phyloP scores from a whole-genome alignment of 1,139 yeast species.

The Taphrina wiesneri region DNA sequence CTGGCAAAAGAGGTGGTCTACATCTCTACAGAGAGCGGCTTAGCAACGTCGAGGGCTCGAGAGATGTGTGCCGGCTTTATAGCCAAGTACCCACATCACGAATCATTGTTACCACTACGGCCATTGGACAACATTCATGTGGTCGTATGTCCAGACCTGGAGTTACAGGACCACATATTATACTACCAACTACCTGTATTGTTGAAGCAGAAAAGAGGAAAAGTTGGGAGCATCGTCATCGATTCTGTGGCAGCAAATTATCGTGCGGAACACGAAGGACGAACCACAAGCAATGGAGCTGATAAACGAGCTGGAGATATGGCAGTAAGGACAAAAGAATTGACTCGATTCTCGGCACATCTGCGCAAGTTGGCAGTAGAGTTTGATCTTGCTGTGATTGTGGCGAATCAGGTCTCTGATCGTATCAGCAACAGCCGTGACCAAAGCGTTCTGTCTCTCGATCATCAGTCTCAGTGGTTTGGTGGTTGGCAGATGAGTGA shows the following conservation, averaged over 20 bases:
- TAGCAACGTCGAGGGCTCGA: slow-evolving; percentile 64
- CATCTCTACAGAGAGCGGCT: slow-evolving; percentile 72
- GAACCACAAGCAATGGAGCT: not conserved
- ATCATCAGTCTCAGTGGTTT: slow-evolving; percentile 70
- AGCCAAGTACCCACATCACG: not conserved
- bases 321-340: slow-evolving; percentile 46
- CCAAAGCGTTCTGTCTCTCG: slow-evolving; percentile 53
- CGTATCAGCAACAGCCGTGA: slow-evolving; percentile 36
- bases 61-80: slow-evolving; percentile 42
- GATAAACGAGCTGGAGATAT: slow-evolving; percentile 40
- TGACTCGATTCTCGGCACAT: slow-evolving; percentile 51
- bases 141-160: slow-evolving; percentile 67
- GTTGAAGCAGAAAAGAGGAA: slow-evolving; percentile 44
- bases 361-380: slow-evolving; percentile 56
- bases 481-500: slow-evolving; percentile 61
- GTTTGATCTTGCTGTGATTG: slow-evolving; percentile 61
- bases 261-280: slow-evolving; percentile 57
- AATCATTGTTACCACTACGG: slow-evolving; percentile 36
- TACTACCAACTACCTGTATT: slow-evolving; percentile 68
- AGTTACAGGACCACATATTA: slow-evolving; percentile 71
- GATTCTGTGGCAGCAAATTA: slow-evolving; percentile 89
- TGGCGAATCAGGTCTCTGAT: slow-evolving; percentile 69
- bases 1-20: slow-evolving; percentile 56
- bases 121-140: slow-evolving; percentile 58
- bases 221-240: slow-evolving; percentile 60